Conservation (phyloP, 2,329 filamentous ascomycete genomes). For the Elsinoe fawcettii region DNA sequence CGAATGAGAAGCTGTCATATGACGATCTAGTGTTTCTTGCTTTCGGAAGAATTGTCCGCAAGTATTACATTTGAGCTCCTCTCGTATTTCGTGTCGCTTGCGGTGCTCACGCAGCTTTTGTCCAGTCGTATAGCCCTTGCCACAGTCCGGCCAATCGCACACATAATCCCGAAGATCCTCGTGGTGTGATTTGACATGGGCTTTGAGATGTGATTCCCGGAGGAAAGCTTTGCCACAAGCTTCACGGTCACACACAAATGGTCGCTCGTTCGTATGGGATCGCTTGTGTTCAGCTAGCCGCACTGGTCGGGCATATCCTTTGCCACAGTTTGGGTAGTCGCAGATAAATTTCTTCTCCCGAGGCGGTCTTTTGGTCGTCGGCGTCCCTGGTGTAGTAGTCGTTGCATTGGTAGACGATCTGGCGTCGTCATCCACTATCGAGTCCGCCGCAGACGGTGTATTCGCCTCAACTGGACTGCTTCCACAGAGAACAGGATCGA, state of each 20-base stretch:
- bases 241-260: constrained; percentile 62
- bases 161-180: constrained; percentile 60
- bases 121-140: constrained; percentile 71
- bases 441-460: neutral
- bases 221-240: constrained; percentile 78
- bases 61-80: constrained; percentile 65
- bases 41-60: constrained; percentile 80
- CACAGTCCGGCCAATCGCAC: constrained; percentile 67
- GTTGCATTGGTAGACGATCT: constrained; percentile 13
- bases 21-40: constrained; percentile 74
- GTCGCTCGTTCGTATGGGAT: constrained; percentile 77
- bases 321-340: constrained; percentile 63
- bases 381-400: constrained; percentile 25
- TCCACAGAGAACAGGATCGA: neutral
- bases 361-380: constrained; percentile 36
- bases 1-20: constrained; percentile 70
- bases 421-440: neutral
- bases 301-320: constrained; percentile 81
- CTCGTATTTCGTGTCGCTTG: constrained; percentile 64
- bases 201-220: constrained; percentile 75
- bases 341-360: constrained; percentile 70
- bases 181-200: constrained; percentile 78
- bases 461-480: constrained; percentile 3
- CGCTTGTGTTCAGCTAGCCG: constrained; percentile 71
- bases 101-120: constrained; percentile 70